Percentiles rank a stretch among this genome's conserved stretches.
Conservation (phyloP, 140 eudicot species). For the Erigeron philadelphicus region DNA sequence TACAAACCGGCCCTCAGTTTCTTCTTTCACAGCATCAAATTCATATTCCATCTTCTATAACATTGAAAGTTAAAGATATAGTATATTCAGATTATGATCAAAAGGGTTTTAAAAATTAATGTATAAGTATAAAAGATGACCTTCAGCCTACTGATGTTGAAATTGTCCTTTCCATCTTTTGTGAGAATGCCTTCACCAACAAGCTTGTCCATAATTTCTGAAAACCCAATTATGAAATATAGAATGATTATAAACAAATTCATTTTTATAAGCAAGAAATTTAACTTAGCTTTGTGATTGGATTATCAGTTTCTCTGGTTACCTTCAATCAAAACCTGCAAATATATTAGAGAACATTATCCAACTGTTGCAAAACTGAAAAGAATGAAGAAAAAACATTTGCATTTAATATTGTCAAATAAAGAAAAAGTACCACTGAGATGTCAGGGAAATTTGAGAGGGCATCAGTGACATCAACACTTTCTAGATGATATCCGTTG, state of each 20-base stretch:
- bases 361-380: conserved; percentile 11
- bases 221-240: conserved; percentile 10
- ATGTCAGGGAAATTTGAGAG: conserved; percentile 87
- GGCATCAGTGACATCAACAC: conserved; percentile 59
- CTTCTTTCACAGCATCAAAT: conserved; percentile 89
- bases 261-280: neutral
- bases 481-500: conserved; percentile 54
- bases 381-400: neutral
- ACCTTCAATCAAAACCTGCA: conserved; percentile 95
- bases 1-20: conserved; percentile 44
- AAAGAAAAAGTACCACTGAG: conserved; percentile 53
- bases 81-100: conserved; percentile 13
- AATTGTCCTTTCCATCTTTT: conserved; percentile 51
- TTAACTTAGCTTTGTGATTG: conserved; percentile 16
- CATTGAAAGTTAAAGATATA: neutral
- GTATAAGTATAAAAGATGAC: conserved; percentile 30
- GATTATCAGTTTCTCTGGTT: conserved; percentile 21
- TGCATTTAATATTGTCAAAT: neutral
- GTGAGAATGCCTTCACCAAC: conserved; percentile 54
- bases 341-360: conserved; percentile 14
- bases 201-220: conserved; percentile 82
- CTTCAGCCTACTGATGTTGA: conserved; percentile 48
- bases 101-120: neutral
- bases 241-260: neutral
- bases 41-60: conserved; percentile 61